Percentiles rank a stretch among this genome's conserved stretches.
These are phyloP conservation scores for Colletotrichum eremochloae DNA, from an alignment of 2,329 filamentous ascomycete species.

Conservation along the genomic window DNA sequence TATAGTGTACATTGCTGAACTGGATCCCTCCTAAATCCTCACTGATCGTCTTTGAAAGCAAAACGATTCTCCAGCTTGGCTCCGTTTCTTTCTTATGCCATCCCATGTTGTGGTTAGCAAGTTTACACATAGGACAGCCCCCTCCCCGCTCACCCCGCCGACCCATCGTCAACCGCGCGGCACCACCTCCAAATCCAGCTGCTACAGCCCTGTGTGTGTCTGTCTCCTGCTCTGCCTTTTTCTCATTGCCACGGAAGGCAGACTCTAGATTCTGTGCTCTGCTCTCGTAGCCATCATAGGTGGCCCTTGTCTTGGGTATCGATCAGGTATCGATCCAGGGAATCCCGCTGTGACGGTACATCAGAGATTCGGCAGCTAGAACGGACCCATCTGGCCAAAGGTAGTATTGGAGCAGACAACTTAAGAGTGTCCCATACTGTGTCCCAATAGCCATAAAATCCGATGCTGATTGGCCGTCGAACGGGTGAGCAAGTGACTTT, in stretches of 20 bases:
- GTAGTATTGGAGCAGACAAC: neutral
- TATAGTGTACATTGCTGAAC: neutral
- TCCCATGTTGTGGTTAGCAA: constrained; percentile 20
- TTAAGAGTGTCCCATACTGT: neutral
- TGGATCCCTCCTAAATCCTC: neutral
- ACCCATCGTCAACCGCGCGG: constrained; percentile 20
- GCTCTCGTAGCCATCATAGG: neutral
- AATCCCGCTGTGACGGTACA: constrained; percentile 4
- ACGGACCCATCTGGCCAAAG: neutral
- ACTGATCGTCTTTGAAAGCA: neutral
- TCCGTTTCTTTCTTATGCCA: constrained; percentile 16
- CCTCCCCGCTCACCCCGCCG: neutral
- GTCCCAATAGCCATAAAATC: neutral
- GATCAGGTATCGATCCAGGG: constrained; percentile 25
- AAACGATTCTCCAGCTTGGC: constrained; percentile 5
- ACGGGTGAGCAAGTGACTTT: constrained; percentile 27
- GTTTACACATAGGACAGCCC: neutral
- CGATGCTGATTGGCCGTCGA: constrained; percentile 24
- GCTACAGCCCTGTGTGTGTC: neutral
- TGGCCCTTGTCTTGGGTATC: constrained; percentile 35
- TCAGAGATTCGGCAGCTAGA: constrained; percentile 13
- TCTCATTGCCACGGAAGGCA: neutral
- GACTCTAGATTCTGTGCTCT: constrained; percentile 4
- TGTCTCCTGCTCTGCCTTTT: neutral
- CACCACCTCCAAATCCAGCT: constrained; percentile 8